Percentiles rank a stretch among this genome's conserved stretches.
These are phyloP conservation scores for Blepharisma undulans DNA, from an alignment of 169 alveolate species.

Conservation along the genomic window DNA sequence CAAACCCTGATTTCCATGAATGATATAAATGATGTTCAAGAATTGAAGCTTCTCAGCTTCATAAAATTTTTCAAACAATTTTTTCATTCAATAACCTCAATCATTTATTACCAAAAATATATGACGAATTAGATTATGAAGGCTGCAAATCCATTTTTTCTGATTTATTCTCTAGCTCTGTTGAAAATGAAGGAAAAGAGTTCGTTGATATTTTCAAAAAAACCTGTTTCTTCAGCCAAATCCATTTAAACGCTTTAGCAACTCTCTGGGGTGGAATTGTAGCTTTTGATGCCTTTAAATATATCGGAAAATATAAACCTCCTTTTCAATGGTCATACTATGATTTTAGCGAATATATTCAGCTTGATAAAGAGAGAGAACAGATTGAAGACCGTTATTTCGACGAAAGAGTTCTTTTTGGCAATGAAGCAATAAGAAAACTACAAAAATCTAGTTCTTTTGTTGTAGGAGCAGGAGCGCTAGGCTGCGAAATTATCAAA, in stretches of 20 bases:
- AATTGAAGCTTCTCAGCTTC: too few relatives aligned
- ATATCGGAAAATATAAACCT: slow-evolving; percentile 98
- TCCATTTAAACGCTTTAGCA: too few relatives aligned
- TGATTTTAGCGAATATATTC: slow-evolving; percentile 92
- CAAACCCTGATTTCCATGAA: slow-evolving; percentile 83
- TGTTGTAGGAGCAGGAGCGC: slow-evolving; percentile 94
- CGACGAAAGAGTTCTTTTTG: slow-evolving; percentile 91
- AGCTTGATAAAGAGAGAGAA: slow-evolving; percentile 70
- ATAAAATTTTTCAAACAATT: slow-evolving; percentile 90
- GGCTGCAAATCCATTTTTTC: slow-evolving; percentile 58
- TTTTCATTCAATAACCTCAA: slow-evolving; percentile 71
- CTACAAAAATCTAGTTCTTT: slow-evolving; percentile 54
- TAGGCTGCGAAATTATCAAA: slow-evolving; percentile 98
- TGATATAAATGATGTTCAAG: too few relatives aligned
- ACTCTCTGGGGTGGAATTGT: slow-evolving; percentile 98
- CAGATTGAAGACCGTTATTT: slow-evolving; percentile 85
- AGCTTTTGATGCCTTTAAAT: slow-evolving; percentile 97
- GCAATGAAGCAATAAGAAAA: slow-evolving; percentile 81
- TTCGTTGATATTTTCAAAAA: slow-evolving; percentile 79
- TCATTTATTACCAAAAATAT: slow-evolving; percentile 73
- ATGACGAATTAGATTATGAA: slow-evolving; percentile 75
- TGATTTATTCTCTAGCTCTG: slow-evolving; percentile 86
- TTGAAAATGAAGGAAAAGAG: slow-evolving; percentile 79
- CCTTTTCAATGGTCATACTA: slow-evolving; percentile 94
- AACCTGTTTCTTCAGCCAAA: slow-evolving; percentile 93